A percentile compares a stretch with the other conserved stretches of the same genome.
Evolutionary conservation across 495 filamentous ascomycete genomes (phyloP).

Genomic region (Lindgomyces ingoldianus): DNA sequence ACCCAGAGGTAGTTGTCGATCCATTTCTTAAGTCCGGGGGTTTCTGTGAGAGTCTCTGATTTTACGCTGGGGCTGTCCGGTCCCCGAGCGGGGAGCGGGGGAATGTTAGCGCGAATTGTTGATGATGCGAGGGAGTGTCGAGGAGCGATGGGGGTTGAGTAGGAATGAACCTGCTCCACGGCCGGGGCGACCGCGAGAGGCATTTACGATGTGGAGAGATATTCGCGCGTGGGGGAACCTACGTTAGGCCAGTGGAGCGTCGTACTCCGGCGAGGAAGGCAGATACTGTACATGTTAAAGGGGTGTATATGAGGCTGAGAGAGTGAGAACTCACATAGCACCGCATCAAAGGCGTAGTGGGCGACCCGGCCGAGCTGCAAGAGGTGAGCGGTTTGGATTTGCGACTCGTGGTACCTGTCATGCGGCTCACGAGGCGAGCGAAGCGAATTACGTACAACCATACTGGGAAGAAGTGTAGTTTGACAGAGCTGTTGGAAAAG

Average conservation of each 20-base stretch:
- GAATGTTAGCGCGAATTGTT: slow-evolving; percentile 45
- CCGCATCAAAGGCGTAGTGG: slow-evolving; percentile 96
- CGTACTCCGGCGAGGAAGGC: slow-evolving; percentile 95
- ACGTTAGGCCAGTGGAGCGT: slow-evolving; percentile 96
- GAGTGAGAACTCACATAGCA: slow-evolving; percentile 66
- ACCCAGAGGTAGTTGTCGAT: slow-evolving; percentile 93
- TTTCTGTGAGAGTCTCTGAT: slow-evolving; percentile 81
- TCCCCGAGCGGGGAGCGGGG: slow-evolving; percentile 45
- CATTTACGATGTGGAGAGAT: slow-evolving; percentile 17
- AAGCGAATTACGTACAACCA: slow-evolving; percentile 41
- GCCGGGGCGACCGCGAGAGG: slow-evolving; percentile 12
- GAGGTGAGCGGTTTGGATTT: slow-evolving; percentile 23
- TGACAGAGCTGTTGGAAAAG: slow-evolving; percentile 3
- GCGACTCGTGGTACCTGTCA: slow-evolving; percentile 8
- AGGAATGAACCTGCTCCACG: slow-evolving; percentile 19
- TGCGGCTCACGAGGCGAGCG: slow-evolving; percentile 1
- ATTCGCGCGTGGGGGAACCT: slow-evolving; percentile 57
- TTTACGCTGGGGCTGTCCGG: slow-evolving; percentile 75
- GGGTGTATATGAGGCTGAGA: background rate
- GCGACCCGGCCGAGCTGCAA: slow-evolving; percentile 83
- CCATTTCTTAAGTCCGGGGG: slow-evolving; percentile 83
- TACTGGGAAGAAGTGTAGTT: slow-evolving; percentile 18
- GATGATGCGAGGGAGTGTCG: background rate
- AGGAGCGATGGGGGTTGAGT: background rate
- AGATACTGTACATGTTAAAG: slow-evolving; percentile 62